Base-by-base conservation (phyloP, 192 early-diverging fungal genomes). In the Mortierella antarctica region DNA sequence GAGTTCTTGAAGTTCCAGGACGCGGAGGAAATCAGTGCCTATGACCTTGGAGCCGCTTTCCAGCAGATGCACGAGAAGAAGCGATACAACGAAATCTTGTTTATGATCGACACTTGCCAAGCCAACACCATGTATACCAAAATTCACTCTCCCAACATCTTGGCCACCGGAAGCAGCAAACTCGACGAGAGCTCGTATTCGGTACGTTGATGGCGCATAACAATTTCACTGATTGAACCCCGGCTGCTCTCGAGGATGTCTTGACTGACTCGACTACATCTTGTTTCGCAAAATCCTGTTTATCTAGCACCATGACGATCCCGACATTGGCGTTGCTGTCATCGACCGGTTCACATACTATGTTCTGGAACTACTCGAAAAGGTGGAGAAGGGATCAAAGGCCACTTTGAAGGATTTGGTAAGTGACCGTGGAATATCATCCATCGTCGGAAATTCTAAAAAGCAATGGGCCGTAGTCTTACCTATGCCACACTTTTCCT, bases 1-100 rank as follows among this genome's bases (percentile, higher is more conserved):
- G 98, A 97, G 71, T 98, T 99, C 74, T 82, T 99, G 69, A 99
- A 99, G 85, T 98, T 99, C 83, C 98, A 98, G 80, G 98, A 99
- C 83, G 91, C 94, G 41, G 98, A 99, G 82, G 98, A 99, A 83
- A 94, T 99, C 64, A 93, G 95, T 65, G 92, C 93, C 48, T 94
- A 96, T 65, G 98, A 99, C 86, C 85, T 99, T 45, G 96, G 96
- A 7, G 97, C 98, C 78, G 95, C 98, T 18, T 96, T 99, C 80
- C 91, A 93, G 64, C 98, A 99, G 84, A 98, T 99, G 98, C 92
- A 90, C 82, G 96, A 99, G 85, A 97, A 98, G 83, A 91, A 92
- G 77, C 84, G 93, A 87, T 99, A 99, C 83, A 91, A 96, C 77
- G 98, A 99, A 86, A 92, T 99, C n/a, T 88, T 99, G 67, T 98